Base-by-base conservation (phyloP, 441 rosid genomes). In the Syzygium malaccense region DNA sequence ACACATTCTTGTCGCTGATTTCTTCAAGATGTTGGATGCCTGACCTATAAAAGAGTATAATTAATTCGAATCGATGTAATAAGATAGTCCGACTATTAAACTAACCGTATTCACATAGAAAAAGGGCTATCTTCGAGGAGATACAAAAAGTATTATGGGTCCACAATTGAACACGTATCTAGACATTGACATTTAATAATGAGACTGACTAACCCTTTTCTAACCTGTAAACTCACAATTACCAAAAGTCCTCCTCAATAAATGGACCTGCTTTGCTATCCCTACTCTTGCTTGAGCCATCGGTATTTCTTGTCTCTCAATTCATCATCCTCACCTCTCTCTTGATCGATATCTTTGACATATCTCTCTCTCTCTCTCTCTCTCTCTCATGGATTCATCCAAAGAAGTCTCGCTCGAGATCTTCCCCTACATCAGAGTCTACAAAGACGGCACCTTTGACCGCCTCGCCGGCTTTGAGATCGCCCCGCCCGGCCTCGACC, bases 341-440 rank as follows among this genome's bases (percentile, higher is more conserved):
- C 48, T 2, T 32, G 33, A 9, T 33, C 41, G 19, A 8, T n/a
- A 62, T 45, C 51, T 15, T 8, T 8, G 56, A 55, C 19, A 10
- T 37, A 20, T n/a, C 71, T 62, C 85, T 71, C 85, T 71, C 55
- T 28, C 18, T 25, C 64, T 58, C 66, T 26, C 64, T 18, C 53
- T 25, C 62, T 30, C 83, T 68, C 11, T 25, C 41, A 86, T 89
- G 88, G 88, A 84, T 71, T 37, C 80, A 28, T 37, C 83, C 51
- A 89, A 89, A 55, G 93, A 94, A 90, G 91, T 96, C 32, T 90
- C 96, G 5, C 85, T 88, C 4, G 95, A 96, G 58, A 49, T 95
- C 86, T 91, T 95, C 79, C 98, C 99, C 57, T 97, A 89, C 92
- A 90, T 95, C 85, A 90, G 94, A 88, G 94, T 93, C 20, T 89